Percentiles rank a stretch among this genome's conserved stretches.
phyloP scores from a whole-genome alignment of 2,329 filamentous ascomycete genomes.

The Graphilbum sp. region DNA sequence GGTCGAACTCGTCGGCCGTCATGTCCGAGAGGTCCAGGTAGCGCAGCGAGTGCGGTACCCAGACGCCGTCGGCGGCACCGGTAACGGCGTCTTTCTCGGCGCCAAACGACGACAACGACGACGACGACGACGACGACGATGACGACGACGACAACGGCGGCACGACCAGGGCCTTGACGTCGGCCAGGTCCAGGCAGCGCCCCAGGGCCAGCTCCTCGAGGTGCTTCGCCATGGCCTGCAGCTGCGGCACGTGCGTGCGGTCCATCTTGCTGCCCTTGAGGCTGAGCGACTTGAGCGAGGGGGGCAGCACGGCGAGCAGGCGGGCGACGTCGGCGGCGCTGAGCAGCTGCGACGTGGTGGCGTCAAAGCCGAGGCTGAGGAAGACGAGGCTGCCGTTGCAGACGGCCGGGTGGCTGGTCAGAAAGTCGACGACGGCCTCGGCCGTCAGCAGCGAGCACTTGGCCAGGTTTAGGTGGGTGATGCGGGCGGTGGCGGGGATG shows the following conservation, averaged over 20 bases:
- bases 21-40: conserved; percentile 68
- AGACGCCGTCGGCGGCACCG: conserved; percentile 22
- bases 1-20: conserved; percentile 41
- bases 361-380: conserved; percentile 57
- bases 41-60: conserved; percentile 44
- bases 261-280: conserved; percentile 60
- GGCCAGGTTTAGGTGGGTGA: conserved; percentile 64
- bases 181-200: conserved; percentile 45
- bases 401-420: conserved; percentile 54
- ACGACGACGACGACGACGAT: conserved; percentile 2
- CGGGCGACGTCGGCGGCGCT: conserved; percentile 46
- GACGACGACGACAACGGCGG: conserved; percentile 17
- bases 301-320: conserved; percentile 49
- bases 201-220: conserved; percentile 64
- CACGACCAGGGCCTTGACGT: conserved; percentile 50
- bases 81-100: too few relatives aligned
- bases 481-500: conserved; percentile 52
- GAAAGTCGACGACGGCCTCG: conserved; percentile 50
- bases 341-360: conserved; percentile 55
- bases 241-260: conserved; percentile 42
- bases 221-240: conserved; percentile 51
- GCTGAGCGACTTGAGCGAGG: conserved; percentile 55
- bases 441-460: conserved; percentile 58
- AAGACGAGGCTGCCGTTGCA: conserved; percentile 43
- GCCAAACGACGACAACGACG: too few relatives aligned